These are phyloP conservation scores for Umbelopsis ramanniana DNA, from an alignment of 192 early-diverging fungal species.

Conservation along the genomic window DNA sequence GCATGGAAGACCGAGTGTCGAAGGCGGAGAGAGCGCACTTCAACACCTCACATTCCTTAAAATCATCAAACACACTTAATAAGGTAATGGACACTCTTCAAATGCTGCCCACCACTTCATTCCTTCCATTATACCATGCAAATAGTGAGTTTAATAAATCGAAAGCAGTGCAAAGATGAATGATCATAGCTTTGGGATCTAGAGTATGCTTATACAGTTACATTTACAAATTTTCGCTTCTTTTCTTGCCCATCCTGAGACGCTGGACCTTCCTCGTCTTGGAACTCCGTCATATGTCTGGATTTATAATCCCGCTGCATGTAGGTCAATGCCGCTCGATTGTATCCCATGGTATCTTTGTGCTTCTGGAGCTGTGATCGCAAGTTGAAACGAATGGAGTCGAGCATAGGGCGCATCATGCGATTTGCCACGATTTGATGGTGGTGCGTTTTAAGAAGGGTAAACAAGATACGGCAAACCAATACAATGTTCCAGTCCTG, in stretches of 20 bases:
- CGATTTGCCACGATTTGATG: constrained; percentile 86
- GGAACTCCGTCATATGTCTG: constrained; percentile 71
- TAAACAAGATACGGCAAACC: constrained; percentile 83
- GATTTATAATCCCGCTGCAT: constrained; percentile 80
- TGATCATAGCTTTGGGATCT: constrained; percentile 5
- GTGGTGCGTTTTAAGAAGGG: constrained; percentile 86
- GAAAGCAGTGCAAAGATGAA: constrained; percentile 19
- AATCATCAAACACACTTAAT: too few relatives aligned
- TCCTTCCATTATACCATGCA: not conserved
- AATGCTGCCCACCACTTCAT: not conserved
- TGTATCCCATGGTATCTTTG: constrained; percentile 87
- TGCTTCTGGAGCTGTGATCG: constrained; percentile 68
- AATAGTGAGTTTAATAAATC: constrained; percentile 14
- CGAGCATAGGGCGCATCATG: constrained; percentile 75
- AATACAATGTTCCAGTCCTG: constrained; percentile 78
- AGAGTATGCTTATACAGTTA: constrained; percentile 37
- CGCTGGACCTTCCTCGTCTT: constrained; percentile 61
- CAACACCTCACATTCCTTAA: too few relatives aligned
- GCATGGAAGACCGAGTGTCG: too few relatives aligned
- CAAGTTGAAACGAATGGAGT: constrained; percentile 70
- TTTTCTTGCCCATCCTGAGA: constrained; percentile 58
- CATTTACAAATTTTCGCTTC: constrained; percentile 77
- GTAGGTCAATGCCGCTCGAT: constrained; percentile 80
- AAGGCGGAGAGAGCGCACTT: too few relatives aligned
- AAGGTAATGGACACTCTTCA: too few relatives aligned